These are phyloP conservation scores for Debaryomyces castellii DNA, from an alignment of 805 yeast species.

Conservation along the genomic window DNA sequence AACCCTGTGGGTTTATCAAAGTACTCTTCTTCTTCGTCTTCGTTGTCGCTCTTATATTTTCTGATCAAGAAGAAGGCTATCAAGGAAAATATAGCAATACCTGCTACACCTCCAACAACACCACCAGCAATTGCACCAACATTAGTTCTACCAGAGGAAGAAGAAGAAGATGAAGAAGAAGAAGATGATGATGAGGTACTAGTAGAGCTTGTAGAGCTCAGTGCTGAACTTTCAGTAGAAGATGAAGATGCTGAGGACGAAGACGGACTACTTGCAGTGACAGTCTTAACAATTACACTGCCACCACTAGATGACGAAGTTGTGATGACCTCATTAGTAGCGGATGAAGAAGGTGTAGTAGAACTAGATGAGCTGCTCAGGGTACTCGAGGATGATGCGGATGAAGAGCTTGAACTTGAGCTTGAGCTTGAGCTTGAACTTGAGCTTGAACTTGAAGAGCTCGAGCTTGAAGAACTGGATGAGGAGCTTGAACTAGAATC, in stretches of 20 bases:
- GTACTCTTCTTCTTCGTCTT: conserved; percentile 39
- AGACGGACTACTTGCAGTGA: conserved; percentile 3
- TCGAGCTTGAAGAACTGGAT: conserved; percentile 5
- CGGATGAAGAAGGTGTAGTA: conserved; percentile 1
- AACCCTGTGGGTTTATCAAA: conserved; percentile 26
- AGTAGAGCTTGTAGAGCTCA: conserved; percentile 3
- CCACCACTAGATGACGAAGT: conserved; percentile 7
- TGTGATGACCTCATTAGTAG: conserved; percentile 2
- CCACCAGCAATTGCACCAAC: conserved; percentile 45
- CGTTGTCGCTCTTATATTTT: conserved; percentile 24
- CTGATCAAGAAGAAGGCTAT: conserved; percentile 31
- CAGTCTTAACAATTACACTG: conserved; percentile 8
- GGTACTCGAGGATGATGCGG: conserved; percentile 8
- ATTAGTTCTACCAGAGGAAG: conserved; percentile 19
- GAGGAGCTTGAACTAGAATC: conserved; percentile 4
- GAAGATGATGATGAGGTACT: conserved; percentile 3
- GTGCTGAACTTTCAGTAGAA: conserved; percentile 5
- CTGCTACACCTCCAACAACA: conserved; percentile 44
- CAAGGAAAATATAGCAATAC: conserved; percentile 21
- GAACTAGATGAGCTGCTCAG: conserved; percentile 7
- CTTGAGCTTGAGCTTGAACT: conserved; percentile 3
- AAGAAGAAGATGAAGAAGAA: conserved; percentile 1
- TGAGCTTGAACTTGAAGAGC: background rate
- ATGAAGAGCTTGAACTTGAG: conserved; percentile 14
- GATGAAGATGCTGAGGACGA: conserved; percentile 2